Percentiles rank a stretch among this genome's conserved stretches.
Conservation (phyloP, 164 flowering plant genomes). For the Euptelea pleiosperma region DNA sequence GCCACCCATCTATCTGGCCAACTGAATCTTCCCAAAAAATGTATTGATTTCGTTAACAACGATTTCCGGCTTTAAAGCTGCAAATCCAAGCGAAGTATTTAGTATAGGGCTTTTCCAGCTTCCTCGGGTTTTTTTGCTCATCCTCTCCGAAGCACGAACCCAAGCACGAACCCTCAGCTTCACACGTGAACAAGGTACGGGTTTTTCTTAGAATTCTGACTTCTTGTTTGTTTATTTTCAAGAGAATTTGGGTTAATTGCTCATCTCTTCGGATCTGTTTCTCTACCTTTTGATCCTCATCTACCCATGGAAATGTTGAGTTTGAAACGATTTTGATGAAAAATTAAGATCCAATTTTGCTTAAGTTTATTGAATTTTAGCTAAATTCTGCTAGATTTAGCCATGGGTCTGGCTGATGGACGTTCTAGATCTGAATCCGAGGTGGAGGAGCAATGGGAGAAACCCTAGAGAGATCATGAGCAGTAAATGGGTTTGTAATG, state of each 20-base stretch:
- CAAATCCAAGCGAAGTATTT: slow-evolving; percentile 21
- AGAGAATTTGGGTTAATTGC: not conserved
- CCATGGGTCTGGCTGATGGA: slow-evolving; percentile 7
- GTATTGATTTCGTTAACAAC: too few species aligned
- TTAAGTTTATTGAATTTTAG: too few species aligned
- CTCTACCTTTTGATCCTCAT: not conserved
- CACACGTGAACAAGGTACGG: slow-evolving; percentile 6
- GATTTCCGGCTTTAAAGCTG: slow-evolving; percentile 22
- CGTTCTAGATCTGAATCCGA: slow-evolving; percentile 4
- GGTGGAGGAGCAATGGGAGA: slow-evolving; percentile 5
- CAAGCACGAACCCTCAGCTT: too few species aligned
- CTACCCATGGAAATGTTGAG: not conserved
- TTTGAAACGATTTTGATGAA: not conserved
- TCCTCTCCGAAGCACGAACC: too few species aligned
- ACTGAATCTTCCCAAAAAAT: not conserved
- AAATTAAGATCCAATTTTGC: not conserved
- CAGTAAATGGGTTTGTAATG: not conserved
- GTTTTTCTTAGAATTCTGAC: not conserved
- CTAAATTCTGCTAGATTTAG: slow-evolving; percentile 1
- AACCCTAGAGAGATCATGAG: not conserved
- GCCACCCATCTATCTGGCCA: not conserved
- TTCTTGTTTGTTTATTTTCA: not conserved
- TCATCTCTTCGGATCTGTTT: not conserved
- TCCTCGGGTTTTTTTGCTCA: not conserved
- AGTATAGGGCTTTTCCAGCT: slow-evolving; percentile 13